Percentiles rank a stretch among this genome's conserved stretches.
Conservation (phyloP, 257 asterid genomes). For the Handroanthus guayacan region DNA sequence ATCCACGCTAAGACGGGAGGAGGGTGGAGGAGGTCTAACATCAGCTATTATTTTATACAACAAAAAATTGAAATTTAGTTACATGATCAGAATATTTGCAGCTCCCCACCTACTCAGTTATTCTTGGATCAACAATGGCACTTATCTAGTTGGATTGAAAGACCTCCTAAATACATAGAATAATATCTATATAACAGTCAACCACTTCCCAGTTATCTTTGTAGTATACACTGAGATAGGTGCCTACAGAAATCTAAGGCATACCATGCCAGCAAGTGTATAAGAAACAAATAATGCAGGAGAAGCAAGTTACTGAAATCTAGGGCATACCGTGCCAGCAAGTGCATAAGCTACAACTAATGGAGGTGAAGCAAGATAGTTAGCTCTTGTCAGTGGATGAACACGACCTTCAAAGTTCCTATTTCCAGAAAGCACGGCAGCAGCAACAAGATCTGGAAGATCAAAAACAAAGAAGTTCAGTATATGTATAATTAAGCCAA, state of each 20-base stretch:
- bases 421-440: constrained; percentile 83
- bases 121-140: too few species aligned
- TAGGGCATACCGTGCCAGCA: constrained; percentile 69
- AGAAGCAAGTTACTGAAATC: constrained; percentile 50
- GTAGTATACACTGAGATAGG: not conserved
- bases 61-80: too few species aligned
- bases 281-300: constrained; percentile 77
- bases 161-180: too few species aligned
- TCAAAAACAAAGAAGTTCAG: not conserved
- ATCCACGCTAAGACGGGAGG: too few species aligned
- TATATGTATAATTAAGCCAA: not conserved
- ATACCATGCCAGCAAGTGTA: constrained; percentile 83
- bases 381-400: constrained; percentile 79
- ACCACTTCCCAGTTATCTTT: too few species aligned
- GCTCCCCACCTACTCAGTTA: too few species aligned
- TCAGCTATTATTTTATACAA: too few species aligned
- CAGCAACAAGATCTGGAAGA: constrained; percentile 63
- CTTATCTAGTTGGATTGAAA: too few species aligned
- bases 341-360: constrained; percentile 79
- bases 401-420: constrained; percentile 85
- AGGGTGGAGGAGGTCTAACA: too few species aligned
- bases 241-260: not conserved
- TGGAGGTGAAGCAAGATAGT: constrained; percentile 78
- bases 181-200: too few species aligned
- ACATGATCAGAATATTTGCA: too few species aligned